Conservation (phyloP, 164 flowering plant species). For the Chimonanthus praecox region DNA sequence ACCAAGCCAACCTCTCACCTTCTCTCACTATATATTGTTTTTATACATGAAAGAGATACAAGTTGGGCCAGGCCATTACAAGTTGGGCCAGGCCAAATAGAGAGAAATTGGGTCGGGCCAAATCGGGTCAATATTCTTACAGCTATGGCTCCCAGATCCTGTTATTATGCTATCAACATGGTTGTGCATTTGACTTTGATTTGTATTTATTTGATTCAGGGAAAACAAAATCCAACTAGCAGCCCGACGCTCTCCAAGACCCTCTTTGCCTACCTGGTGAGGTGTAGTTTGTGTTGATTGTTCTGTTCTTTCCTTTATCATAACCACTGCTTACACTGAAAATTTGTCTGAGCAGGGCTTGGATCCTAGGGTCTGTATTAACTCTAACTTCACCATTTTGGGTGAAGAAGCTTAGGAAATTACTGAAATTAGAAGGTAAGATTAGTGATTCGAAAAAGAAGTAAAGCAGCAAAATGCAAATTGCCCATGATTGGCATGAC, state of each 20-base stretch:
- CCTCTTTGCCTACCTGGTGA: neutral
- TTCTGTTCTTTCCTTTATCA: neutral
- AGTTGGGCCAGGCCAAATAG: no score
- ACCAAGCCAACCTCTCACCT: no score
- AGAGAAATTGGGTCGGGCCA: no score
- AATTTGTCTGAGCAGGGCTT: neutral
- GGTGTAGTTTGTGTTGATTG: neutral
- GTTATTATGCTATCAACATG: no score
- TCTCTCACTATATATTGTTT: no score
- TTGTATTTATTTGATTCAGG: neutral
- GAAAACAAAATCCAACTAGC: neutral
- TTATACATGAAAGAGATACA: no score
- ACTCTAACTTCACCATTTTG: neutral
- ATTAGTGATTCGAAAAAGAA: no score
- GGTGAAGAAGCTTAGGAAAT: neutral
- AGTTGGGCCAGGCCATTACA: no score
- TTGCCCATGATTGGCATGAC: constrained; percentile 7
- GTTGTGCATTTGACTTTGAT: neutral
- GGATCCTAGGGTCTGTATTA: neutral
- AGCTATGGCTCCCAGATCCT: no score
- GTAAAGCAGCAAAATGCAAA: neutral
- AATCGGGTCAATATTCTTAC: no score
- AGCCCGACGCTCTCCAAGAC: neutral
- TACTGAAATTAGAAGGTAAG: neutral
- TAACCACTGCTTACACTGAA: no score